These are phyloP conservation scores for Gymnopilus dilepis DNA, from an alignment of 768 basidiomycete genomes.

Conservation along the genomic window DNA sequence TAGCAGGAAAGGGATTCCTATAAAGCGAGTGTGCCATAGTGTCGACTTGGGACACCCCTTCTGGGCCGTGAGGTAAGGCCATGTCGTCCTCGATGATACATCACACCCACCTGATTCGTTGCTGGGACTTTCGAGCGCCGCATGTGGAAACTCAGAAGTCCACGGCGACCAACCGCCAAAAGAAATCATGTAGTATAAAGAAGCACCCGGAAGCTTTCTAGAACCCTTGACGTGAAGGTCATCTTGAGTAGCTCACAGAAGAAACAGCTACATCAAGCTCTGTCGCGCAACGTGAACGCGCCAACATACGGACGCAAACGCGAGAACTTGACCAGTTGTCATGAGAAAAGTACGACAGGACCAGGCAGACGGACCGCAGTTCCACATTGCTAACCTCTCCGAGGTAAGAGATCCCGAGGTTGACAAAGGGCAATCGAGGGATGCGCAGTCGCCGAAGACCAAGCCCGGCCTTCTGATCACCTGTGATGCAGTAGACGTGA, in stretches of 20 bases:
- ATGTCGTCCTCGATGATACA: neutral
- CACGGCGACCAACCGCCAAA: neutral
- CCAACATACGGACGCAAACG: neutral
- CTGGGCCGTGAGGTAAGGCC: neutral
- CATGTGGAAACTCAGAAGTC: neutral
- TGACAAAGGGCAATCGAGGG: neutral
- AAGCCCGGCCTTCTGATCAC: neutral
- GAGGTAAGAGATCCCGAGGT: neutral
- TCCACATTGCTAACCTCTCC: neutral
- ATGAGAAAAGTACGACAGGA: neutral
- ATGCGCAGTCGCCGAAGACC: neutral
- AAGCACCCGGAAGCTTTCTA: no score
- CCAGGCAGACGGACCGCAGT: neutral
- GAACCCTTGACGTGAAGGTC: neutral
- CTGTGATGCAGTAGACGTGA: neutral
- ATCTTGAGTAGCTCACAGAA: neutral
- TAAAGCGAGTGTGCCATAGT: neutral
- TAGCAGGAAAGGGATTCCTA: neutral
- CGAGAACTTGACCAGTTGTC: neutral
- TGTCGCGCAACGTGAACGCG: neutral
- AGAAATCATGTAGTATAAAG: neutral
- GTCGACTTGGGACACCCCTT: constrained; percentile 1
- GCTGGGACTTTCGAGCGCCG: neutral
- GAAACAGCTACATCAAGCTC: neutral
- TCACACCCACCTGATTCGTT: constrained; percentile 14